Evolutionary conservation across 495 filamentous ascomycete species (phyloP).

Genomic region (Penicillium paradoxum): DNA sequence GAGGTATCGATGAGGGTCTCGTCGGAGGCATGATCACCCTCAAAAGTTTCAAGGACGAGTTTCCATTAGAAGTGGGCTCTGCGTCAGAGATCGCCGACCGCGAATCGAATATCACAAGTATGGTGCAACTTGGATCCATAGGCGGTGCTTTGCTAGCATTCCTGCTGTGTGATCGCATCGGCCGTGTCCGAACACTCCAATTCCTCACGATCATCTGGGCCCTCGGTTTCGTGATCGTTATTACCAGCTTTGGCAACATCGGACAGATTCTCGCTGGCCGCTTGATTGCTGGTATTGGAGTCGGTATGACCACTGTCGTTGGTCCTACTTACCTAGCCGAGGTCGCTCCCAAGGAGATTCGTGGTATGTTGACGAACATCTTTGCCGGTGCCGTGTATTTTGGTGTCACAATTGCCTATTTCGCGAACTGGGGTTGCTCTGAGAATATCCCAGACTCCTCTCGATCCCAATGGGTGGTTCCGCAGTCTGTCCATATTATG

Average conservation of each 20-base stretch:
- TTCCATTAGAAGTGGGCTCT: constrained; percentile 37
- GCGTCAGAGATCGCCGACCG: constrained; percentile 36
- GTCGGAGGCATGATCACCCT: constrained; percentile 52
- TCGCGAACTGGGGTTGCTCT: constrained; percentile 5
- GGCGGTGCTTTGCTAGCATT: constrained; percentile 52
- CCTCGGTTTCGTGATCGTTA: constrained; percentile 52
- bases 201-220: constrained; percentile 52
- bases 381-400: constrained; percentile 7
- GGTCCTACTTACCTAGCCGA: constrained; percentile 52
- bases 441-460: constrained; percentile 2
- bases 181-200: constrained; percentile 53
- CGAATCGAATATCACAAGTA: constrained; percentile 54
- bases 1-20: constrained; percentile 60
- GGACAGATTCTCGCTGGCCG: constrained; percentile 34
- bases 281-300: constrained; percentile 55
- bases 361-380: constrained; percentile 30
- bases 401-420: constrained; percentile 2
- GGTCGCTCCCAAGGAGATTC: constrained; percentile 48
- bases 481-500: constrained; percentile 4
- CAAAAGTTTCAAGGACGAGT: constrained; percentile 47
- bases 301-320: constrained; percentile 56
- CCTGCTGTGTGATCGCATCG: constrained; percentile 51
- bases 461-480: constrained; percentile 5
- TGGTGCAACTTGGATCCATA: constrained; percentile 55
- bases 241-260: constrained; percentile 47